These are phyloP conservation scores for Trichoderma citrinoviride DNA, from an alignment of 2,329 filamentous ascomycete genomes.

Conservation along the genomic window DNA sequence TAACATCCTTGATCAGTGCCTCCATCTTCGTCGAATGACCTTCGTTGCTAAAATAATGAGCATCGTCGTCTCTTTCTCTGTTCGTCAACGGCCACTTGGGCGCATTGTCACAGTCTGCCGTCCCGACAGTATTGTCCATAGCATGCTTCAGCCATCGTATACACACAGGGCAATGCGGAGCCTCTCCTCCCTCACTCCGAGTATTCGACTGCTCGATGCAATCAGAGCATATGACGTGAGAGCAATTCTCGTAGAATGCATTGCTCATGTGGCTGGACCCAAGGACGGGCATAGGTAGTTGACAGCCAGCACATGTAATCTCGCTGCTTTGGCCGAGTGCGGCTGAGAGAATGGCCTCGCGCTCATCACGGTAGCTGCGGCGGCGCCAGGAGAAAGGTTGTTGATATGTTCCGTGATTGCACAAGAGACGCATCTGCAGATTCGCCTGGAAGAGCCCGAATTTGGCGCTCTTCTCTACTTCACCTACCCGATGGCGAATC, in stretches of 20 bases:
- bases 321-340: conserved; percentile 28
- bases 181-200: conserved; percentile 23
- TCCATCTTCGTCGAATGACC: conserved; percentile 38
- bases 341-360: conserved; percentile 29
- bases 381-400: conserved; percentile 42
- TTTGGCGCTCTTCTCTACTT: conserved; percentile 35
- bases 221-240: conserved; percentile 34
- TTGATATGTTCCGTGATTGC: conserved; percentile 51
- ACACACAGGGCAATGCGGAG: background rate
- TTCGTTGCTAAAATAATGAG: conserved; percentile 29
- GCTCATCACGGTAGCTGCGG: conserved; percentile 31
- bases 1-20: conserved; percentile 33
- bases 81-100: background rate
- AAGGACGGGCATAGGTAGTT: conserved; percentile 30
- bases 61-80: background rate
- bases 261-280: conserved; percentile 12
- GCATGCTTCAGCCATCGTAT: background rate
- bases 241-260: conserved; percentile 29
- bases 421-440: conserved; percentile 47
- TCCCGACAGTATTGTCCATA: background rate
- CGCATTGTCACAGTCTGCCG: background rate
- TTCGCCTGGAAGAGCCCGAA: conserved; percentile 47
- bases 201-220: conserved; percentile 26
- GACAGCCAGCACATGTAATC: conserved; percentile 32
- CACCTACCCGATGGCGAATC: conserved; percentile 38